Conservation (phyloP, 371 early-diverging fungal genomes). For the Mortierella sp. region DNA sequence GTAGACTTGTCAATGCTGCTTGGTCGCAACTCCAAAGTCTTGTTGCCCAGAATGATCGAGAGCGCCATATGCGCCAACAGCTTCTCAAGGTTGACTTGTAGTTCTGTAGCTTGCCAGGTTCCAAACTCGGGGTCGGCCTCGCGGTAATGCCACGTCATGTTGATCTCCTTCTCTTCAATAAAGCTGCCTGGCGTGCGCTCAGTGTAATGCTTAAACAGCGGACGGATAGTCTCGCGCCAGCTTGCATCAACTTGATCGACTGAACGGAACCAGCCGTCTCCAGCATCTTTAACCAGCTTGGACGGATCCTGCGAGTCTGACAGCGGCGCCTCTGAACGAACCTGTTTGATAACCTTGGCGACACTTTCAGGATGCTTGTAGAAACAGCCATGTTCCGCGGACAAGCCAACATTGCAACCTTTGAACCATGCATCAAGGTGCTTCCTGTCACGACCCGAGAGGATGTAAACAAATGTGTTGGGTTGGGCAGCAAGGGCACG, state of each 20-base stretch:
- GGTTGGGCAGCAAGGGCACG: constrained; percentile 75
- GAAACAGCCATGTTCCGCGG: constrained; percentile 96
- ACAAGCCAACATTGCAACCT: constrained; percentile 85
- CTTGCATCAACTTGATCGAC: constrained; percentile 85
- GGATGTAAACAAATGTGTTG: constrained; percentile 92
- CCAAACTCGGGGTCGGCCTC: constrained; percentile 91
- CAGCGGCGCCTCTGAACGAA: constrained; percentile 32
- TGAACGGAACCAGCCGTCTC: constrained; percentile 80
- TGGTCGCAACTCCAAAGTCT: constrained; percentile 94
- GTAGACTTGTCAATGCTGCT: constrained; percentile 90
- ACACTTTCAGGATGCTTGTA: constrained; percentile 80
- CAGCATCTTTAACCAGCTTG: constrained; percentile 56
- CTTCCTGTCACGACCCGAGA: constrained; percentile 86
- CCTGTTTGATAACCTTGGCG: constrained; percentile 42
- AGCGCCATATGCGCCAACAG: constrained; percentile 92
- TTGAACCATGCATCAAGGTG: constrained; percentile 93
- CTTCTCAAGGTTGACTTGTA: constrained; percentile 95
- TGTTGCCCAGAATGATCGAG: constrained; percentile 91
- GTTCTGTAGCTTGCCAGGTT: constrained; percentile 87
- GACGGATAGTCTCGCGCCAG: constrained; percentile 92
- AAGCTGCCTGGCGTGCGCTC: constrained; percentile 95
- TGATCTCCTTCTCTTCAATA: constrained; percentile 92
- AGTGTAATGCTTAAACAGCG: constrained; percentile 92
- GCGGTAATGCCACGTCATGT: constrained; percentile 94
- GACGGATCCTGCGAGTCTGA: constrained; percentile 45